Evolutionary conservation across 495 filamentous ascomycete genomes (phyloP).

Genomic region (Aspergillus asperescens): DNA sequence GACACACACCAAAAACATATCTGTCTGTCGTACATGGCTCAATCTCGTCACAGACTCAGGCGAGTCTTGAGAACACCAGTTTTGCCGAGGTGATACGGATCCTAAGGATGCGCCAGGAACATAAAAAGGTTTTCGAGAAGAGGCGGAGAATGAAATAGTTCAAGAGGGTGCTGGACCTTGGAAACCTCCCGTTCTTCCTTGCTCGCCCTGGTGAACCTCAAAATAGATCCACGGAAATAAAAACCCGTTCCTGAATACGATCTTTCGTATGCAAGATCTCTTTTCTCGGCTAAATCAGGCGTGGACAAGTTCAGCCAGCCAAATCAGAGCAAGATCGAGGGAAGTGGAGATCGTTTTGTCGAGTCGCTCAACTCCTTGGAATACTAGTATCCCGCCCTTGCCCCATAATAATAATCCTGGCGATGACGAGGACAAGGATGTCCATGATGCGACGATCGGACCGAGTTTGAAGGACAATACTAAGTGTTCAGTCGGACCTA

Average conservation of each 20-base stretch:
- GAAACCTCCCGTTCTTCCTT: constrained; percentile 1
- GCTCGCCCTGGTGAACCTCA: background rate
- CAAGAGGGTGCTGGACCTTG: background rate
- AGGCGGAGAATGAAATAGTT: too few relatives aligned
- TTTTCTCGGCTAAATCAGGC: background rate
- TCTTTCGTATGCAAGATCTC: constrained; percentile 2
- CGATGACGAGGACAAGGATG: background rate
- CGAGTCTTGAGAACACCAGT: background rate
- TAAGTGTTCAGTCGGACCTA: background rate
- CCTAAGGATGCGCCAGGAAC: background rate
- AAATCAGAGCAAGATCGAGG: constrained; percentile 8
- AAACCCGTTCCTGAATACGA: constrained; percentile 4
- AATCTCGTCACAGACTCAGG: too few relatives aligned
- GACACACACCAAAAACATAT: background rate
- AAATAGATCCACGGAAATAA: constrained; percentile 1
- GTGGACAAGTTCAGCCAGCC: constrained; percentile 10
- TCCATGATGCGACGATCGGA: background rate
- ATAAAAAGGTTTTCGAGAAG: too few relatives aligned
- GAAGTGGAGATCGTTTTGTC: constrained; percentile 8
- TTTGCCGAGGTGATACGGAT: background rate
- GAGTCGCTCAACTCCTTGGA: constrained; percentile 5
- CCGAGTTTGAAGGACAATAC: background rate
- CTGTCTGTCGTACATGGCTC: background rate
- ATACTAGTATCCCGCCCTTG: constrained; percentile 6
- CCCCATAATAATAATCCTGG: constrained; percentile 6